Base-by-base conservation (phyloP, 805 yeast species). In the Priceomyces carsonii region DNA sequence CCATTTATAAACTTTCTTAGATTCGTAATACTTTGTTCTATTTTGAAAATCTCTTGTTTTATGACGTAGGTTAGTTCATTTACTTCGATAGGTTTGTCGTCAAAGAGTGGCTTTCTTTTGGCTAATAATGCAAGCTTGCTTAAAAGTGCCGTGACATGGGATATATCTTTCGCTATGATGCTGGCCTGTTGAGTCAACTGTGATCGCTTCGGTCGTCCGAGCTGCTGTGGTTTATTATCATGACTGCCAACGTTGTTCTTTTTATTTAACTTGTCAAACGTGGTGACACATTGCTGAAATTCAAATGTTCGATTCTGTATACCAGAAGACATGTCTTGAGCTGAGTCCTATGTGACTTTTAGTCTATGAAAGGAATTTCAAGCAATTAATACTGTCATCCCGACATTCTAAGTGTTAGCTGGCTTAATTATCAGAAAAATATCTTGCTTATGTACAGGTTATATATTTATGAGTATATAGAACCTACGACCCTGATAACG, bases 31-130 rank as follows among this genome's bases (percentile, higher is more conserved):
- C 73, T 73, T 50, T 82, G 79, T 51, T 86, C 95, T 44, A 93
- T 79, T 45, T 79, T 79, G 54, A 89, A 81, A 33, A 93, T 80
- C 51, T 85, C 95, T 58, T 93, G 97, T 44, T 84, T 85, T 42
- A 84, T 81, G 26, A 89, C 82, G 47, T 82, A 85, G 0, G 99
- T 90, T 44, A 93, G 69, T 58, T 93, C 96, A 14, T 90, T 86
- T 44, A 93, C 87, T 55, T 93, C 98, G 10, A 87, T 82, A 1
- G 98, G 97, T 47, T 85, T 82, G 61, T 93, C 99, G 53, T 90
- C 96, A 47, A 93, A 87, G 55, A 91, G 63, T 13, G 96, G 95
- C 56, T 89, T 90, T 48, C 89, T 72, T 58, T 85, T 88, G 3
- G 99, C 97, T 45, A 93, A 62, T 45, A 73, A 68, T 2, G 98